Evolutionary conservation across 495 filamentous ascomycete genomes (phyloP).

Genomic region (Penicillium ochrochloron): DNA sequence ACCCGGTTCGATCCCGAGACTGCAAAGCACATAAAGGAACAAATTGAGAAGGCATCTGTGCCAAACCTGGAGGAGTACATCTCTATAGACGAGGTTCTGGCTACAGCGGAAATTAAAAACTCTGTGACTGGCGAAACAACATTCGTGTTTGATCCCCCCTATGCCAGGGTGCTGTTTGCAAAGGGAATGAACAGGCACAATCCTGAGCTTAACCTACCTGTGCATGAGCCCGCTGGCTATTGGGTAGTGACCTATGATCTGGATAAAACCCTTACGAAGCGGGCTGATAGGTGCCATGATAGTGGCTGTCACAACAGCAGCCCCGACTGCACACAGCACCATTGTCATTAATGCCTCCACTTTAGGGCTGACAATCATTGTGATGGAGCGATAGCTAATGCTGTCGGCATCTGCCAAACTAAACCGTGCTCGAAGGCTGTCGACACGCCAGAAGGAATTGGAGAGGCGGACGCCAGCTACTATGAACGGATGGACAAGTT

Average conservation of each 20-base stretch:
- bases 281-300: too few relatives aligned
- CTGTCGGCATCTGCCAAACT: not conserved
- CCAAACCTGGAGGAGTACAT: slow-evolving; percentile 15
- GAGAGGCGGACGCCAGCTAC: slow-evolving; percentile 1
- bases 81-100: slow-evolving; percentile 22
- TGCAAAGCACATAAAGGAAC: slow-evolving; percentile 22
- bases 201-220: slow-evolving; percentile 21
- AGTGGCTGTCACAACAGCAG: too few relatives aligned
- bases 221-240: slow-evolving; percentile 23
- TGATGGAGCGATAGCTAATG: not conserved
- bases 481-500: too few relatives aligned
- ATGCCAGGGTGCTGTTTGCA: slow-evolving; percentile 24
- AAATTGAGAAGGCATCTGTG: slow-evolving; percentile 23
- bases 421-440: slow-evolving; percentile 1
- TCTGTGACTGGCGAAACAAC: slow-evolving; percentile 19
- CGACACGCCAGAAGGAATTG: slow-evolving; percentile 12
- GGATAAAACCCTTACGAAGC: not conserved
- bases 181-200: slow-evolving; percentile 22
- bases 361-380: not conserved
- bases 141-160: slow-evolving; percentile 23
- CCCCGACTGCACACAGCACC: too few relatives aligned
- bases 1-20: slow-evolving; percentile 24
- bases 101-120: slow-evolving; percentile 21
- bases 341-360: not conserved
- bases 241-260: slow-evolving; percentile 24